Percentiles rank a stretch among this genome's conserved stretches.
Evolutionary conservation across 2,329 filamentous ascomycete species (phyloP).

Genomic region (Trichoderma guizhouense): DNA sequence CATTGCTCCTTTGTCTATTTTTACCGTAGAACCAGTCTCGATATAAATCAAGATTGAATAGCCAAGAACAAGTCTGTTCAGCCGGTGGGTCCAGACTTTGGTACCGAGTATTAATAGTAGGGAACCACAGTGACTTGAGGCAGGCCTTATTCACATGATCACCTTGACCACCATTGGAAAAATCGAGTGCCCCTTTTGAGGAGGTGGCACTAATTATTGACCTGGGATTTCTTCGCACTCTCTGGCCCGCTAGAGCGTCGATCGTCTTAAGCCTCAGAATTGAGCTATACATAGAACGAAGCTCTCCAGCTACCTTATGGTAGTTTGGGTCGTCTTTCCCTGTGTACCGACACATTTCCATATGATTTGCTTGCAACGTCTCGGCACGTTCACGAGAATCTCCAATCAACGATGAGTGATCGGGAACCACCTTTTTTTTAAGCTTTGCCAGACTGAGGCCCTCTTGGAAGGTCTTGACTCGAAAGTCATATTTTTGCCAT

Average conservation of each 20-base stretch:
- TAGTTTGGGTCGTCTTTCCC: background rate
- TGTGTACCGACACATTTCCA: background rate
- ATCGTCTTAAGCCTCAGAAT: too few species aligned
- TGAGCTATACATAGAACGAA: background rate
- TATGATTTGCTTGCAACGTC: background rate
- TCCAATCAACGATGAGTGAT: background rate
- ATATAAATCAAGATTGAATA: background rate
- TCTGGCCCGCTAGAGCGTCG: too few species aligned
- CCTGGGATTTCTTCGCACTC: too few species aligned
- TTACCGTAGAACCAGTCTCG: background rate
- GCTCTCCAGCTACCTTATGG: background rate
- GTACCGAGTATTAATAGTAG: background rate
- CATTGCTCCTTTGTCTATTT: background rate
- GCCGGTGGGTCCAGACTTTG: background rate
- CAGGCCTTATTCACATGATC: background rate
- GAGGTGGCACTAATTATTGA: background rate
- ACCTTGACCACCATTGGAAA: too few species aligned
- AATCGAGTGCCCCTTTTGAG: background rate
- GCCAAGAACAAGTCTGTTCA: background rate
- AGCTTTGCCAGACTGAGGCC: background rate
- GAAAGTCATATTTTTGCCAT: background rate
- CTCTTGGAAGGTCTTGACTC: background rate
- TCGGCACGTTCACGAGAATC: background rate
- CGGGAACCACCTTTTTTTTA: background rate
- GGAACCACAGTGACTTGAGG: background rate